These are phyloP conservation scores for Aspergillus oerlinghausenensis DNA, from an alignment of 2,329 filamentous ascomycete species.

Conservation along the genomic window DNA sequence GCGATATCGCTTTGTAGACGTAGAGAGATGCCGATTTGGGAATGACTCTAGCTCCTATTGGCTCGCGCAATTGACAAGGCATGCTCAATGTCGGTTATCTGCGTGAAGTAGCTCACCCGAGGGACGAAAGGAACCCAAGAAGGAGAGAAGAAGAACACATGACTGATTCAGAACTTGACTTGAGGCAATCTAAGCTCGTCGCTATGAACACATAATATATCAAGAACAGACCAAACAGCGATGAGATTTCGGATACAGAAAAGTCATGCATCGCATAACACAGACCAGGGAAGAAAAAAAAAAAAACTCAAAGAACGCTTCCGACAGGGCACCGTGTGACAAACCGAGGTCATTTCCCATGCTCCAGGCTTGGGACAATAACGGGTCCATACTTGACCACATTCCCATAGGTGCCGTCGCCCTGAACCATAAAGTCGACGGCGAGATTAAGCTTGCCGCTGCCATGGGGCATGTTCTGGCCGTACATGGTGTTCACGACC, in stretches of 20 bases:
- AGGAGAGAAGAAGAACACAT: neutral
- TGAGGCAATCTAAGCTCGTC: neutral
- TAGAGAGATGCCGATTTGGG: neutral
- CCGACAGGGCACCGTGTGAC: neutral
- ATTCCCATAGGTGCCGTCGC: constrained; percentile 71
- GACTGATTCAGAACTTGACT: neutral
- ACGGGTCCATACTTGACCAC: constrained; percentile 97
- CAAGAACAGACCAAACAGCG: neutral
- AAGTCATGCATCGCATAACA: neutral
- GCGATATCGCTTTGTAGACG: neutral
- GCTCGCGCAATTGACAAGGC: neutral
- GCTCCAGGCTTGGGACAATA: constrained; percentile 81
- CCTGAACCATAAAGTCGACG: constrained; percentile 95
- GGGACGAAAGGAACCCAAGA: neutral
- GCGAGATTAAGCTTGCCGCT: constrained; percentile 70
- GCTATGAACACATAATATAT: neutral
- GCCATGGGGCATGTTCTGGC: constrained; percentile 22
- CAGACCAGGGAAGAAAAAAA: neutral
- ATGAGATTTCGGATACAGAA: neutral
- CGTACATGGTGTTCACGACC: constrained; percentile 51
- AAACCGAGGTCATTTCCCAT: constrained; percentile 51
- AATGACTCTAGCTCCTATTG: neutral
- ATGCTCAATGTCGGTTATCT: neutral
- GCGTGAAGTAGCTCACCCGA: neutral
- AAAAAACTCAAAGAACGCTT: neutral